Conservation (phyloP, 2,329 filamentous ascomycete species). For the Monosporascus sp. region DNA sequence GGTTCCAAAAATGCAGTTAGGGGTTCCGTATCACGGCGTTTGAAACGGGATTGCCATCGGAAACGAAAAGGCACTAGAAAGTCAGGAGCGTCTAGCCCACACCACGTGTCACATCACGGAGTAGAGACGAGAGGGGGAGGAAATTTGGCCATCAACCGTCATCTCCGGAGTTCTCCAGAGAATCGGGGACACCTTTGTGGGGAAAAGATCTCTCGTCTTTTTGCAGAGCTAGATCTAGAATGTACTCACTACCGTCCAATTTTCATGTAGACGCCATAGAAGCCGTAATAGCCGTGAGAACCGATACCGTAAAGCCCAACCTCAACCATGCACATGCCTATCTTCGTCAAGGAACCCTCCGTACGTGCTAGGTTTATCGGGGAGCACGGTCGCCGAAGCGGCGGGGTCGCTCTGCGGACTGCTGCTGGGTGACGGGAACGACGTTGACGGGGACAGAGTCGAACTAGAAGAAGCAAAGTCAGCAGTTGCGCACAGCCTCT, state of each 20-base stretch:
- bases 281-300: conserved; percentile 43
- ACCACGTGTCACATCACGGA: conserved; percentile 10
- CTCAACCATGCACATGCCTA: conserved; percentile 25
- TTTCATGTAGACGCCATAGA: conserved; percentile 29
- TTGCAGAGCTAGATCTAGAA: conserved; percentile 46
- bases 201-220: conserved; percentile 51
- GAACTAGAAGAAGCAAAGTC: conserved; percentile 58
- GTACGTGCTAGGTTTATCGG: conserved; percentile 18
- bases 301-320: conserved; percentile 38
- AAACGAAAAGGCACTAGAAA: neutral
- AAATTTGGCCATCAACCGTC: conserved; percentile 88
- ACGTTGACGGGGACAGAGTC: conserved; percentile 97
- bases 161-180: conserved; percentile 54
- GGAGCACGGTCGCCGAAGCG: conserved; percentile 64
- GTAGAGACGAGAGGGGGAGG: conserved; percentile 4
- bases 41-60: no score
- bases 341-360: conserved; percentile 1
- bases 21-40: no score
- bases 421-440: conserved; percentile 81
- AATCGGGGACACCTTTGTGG: conserved; percentile 88
- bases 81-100: neutral
- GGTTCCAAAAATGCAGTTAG: no score
- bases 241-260: conserved; percentile 50
- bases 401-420: conserved; percentile 73
- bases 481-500: neutral